phyloP scores from a whole-genome alignment of 75 land plant genomes.

The Cunninghamia lanceolata region DNA sequence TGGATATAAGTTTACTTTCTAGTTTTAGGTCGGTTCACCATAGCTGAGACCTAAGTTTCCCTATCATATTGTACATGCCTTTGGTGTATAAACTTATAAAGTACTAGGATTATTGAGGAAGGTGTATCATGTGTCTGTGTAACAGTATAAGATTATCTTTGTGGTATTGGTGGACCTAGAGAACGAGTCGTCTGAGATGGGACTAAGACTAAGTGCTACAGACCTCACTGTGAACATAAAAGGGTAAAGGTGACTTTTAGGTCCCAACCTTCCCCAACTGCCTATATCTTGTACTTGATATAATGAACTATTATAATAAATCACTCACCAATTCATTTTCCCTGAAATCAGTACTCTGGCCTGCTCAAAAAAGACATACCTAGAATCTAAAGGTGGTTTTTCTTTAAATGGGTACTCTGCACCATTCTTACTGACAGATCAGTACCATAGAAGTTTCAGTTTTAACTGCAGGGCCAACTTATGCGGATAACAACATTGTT shows the following conservation, averaged over 20 bases:
- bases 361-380: not conserved
- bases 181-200: not conserved
- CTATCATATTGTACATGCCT: not conserved
- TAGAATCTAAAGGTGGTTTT: not conserved
- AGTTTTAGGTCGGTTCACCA: not conserved
- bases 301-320: not conserved
- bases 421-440: not conserved
- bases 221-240: not conserved
- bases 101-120: not conserved
- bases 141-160: not conserved
- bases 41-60: not conserved
- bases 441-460: not conserved
- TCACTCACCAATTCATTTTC: not conserved
- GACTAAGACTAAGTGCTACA: not conserved
- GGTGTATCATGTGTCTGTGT: not conserved
- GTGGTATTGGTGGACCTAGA: not conserved
- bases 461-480: not conserved
- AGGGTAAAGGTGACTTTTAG: not conserved
- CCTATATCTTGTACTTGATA: not conserved
- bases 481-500: not conserved
- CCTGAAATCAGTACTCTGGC: not conserved
- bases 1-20: not conserved
- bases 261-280: not conserved
- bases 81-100: not conserved
- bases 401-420: not conserved